These are phyloP conservation scores for Candida tibetensis DNA, from an alignment of 805 yeast genomes.

Conservation along the genomic window DNA sequence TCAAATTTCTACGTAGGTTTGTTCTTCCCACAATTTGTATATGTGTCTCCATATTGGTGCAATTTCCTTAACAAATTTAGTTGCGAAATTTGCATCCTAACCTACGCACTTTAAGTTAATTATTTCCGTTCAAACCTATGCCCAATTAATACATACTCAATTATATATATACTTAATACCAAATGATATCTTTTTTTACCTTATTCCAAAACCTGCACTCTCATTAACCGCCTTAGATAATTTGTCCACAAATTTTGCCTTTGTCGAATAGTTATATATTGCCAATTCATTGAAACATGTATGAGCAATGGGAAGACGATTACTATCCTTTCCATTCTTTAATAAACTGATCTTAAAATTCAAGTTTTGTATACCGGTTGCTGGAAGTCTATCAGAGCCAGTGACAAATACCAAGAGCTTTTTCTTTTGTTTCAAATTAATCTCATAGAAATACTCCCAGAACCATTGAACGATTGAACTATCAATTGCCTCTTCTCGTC, in stretches of 20 bases:
- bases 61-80: too few relatives aligned
- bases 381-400: slow-evolving; percentile 90
- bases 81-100: too few relatives aligned
- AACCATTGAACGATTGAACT: slow-evolving; percentile 67
- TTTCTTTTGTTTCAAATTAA: slow-evolving; percentile 50
- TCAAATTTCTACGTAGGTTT: too few relatives aligned
- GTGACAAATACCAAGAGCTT: slow-evolving; percentile 74
- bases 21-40: too few relatives aligned
- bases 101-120: too few relatives aligned
- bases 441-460: slow-evolving; percentile 69
- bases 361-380: slow-evolving; percentile 81
- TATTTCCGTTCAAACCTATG: too few relatives aligned
- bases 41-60: too few relatives aligned
- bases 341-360: slow-evolving; percentile 64
- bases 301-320: slow-evolving; percentile 78
- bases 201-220: slow-evolving; percentile 84
- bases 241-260: slow-evolving; percentile 55
- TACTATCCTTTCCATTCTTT: slow-evolving; percentile 29
- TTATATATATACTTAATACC: too few relatives aligned
- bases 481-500: slow-evolving; percentile 32
- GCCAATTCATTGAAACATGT: slow-evolving; percentile 93
- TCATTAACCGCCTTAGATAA: slow-evolving; percentile 69
- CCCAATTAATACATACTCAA: too few relatives aligned
- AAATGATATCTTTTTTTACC: too few relatives aligned
- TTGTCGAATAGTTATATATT: slow-evolving; percentile 59